Evolutionary conservation across 2,329 filamentous ascomycete genomes (phyloP).

Genomic region (Sclerotinia minor): DNA sequence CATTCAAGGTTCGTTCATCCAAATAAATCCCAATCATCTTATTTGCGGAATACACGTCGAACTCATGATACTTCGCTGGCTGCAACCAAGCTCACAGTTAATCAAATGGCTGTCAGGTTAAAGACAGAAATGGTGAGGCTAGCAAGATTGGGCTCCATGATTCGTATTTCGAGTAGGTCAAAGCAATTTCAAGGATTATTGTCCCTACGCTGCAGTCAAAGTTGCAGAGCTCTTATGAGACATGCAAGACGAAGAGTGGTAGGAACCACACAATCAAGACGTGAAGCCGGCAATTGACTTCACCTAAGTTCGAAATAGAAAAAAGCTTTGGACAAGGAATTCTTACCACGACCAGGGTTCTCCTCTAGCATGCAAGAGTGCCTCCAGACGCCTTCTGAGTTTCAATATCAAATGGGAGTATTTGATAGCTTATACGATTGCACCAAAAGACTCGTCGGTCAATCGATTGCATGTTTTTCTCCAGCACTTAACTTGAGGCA

Average conservation of each 20-base stretch:
- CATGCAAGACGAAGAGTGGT: background rate
- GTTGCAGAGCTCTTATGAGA: background rate
- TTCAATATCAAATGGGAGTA: background rate
- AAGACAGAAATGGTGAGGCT: background rate
- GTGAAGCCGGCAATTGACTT: background rate
- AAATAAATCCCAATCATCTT: background rate
- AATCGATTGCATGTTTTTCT: background rate
- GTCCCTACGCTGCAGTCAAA: background rate
- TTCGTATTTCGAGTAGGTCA: background rate
- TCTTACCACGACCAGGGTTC: background rate
- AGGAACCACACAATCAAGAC: background rate
- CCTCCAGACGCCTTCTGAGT: background rate
- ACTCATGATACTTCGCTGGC: background rate
- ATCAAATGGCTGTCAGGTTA: background rate
- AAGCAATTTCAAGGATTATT: background rate
- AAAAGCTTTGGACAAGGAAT: background rate
- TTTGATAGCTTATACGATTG: background rate
- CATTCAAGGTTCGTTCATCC: background rate
- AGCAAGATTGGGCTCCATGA: too few relatives aligned
- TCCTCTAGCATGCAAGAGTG: background rate
- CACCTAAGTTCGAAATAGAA: background rate
- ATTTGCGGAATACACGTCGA: background rate
- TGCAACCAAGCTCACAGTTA: background rate
- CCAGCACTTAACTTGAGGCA: too few relatives aligned
- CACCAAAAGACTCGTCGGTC: background rate